Conservation (phyloP, 164 flowering plant species). For the Chloranthus sessilifolius region DNA sequence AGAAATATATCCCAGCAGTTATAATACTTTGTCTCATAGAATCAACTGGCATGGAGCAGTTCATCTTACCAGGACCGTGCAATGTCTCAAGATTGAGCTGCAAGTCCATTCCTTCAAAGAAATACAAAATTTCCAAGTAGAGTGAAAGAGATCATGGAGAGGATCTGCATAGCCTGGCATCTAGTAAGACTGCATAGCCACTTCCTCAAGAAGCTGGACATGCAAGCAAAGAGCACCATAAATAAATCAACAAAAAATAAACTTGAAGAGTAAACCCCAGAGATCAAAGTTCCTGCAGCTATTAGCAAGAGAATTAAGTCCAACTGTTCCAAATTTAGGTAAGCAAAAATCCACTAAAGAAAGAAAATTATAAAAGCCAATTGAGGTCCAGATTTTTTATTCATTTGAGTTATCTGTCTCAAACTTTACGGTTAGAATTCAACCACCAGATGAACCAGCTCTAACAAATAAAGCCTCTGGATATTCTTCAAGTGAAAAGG, state of each 20-base stretch:
- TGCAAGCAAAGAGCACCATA: no score
- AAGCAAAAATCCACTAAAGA: neutral
- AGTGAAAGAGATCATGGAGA: conserved; percentile 12
- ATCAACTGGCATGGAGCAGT: neutral
- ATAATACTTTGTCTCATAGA: neutral
- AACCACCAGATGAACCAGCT: no score
- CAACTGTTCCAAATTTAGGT: neutral
- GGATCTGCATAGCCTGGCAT: conserved; percentile 18
- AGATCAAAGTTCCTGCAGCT: conserved; percentile 1
- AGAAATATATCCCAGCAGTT: neutral
- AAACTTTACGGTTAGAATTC: no score
- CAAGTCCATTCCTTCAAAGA: conserved; percentile 24
- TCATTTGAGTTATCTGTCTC: no score
- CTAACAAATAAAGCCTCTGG: no score
- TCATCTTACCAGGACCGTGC: conserved; percentile 18
- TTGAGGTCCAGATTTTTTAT: neutral
- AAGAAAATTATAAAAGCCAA: neutral
- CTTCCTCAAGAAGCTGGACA: conserved; percentile 11
- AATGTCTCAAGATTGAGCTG: conserved; percentile 17
- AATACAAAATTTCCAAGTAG: conserved; percentile 14
- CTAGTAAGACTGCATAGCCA: conserved; percentile 14
- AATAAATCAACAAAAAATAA: conserved; percentile 3
- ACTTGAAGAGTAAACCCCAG: conserved; percentile 1
- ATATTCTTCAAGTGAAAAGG: no score
- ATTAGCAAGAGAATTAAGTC: neutral